A percentile compares a stretch with the other conserved stretches of the same genome.
Conservation (phyloP, 164 flowering plant genomes). For the Piper betle region DNA sequence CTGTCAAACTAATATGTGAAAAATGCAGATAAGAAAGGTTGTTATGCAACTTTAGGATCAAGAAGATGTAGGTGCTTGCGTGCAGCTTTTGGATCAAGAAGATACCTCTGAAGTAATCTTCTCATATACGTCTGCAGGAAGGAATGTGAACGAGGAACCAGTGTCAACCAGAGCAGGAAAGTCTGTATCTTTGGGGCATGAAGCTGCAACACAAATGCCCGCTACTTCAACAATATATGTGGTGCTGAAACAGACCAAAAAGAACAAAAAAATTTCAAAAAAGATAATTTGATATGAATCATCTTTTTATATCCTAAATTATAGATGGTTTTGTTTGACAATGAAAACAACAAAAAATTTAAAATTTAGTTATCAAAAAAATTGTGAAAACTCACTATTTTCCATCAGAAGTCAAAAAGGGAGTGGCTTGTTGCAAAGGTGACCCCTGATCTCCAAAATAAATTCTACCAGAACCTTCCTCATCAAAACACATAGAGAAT, state of each 20-base stretch:
- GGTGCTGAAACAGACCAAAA: conserved; percentile 25
- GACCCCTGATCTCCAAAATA: conserved; percentile 85
- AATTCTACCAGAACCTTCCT: conserved; percentile 73
- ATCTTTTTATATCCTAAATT: no score
- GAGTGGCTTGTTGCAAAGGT: conserved; percentile 44
- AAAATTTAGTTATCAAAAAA: not conserved
- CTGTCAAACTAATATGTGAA: conserved; percentile 49
- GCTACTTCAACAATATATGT: conserved; percentile 70
- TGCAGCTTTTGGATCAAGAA: not conserved
- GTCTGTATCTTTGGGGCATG: conserved; percentile 46
- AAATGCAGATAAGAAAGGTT: not conserved
- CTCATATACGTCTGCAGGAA: conserved; percentile 48
- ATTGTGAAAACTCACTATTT: conserved; percentile 35
- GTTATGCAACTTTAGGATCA: no score
- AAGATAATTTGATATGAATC: no score
- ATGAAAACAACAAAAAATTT: not conserved
- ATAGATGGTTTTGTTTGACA: no score
- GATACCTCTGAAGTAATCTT: conserved; percentile 52
- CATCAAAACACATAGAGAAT: conserved; percentile 78
- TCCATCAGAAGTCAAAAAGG: conserved; percentile 53
- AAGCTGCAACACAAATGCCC: conserved; percentile 47
- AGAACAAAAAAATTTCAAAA: no score
- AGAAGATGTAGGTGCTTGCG: not conserved
- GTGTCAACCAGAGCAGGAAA: conserved; percentile 65
- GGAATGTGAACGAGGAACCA: conserved; percentile 83